Evolutionary conservation across 2,329 filamentous ascomycete genomes (phyloP), one percentile per base, ranked within the genome.

Genomic region (Proliferodiscus dingleyae): DNA sequence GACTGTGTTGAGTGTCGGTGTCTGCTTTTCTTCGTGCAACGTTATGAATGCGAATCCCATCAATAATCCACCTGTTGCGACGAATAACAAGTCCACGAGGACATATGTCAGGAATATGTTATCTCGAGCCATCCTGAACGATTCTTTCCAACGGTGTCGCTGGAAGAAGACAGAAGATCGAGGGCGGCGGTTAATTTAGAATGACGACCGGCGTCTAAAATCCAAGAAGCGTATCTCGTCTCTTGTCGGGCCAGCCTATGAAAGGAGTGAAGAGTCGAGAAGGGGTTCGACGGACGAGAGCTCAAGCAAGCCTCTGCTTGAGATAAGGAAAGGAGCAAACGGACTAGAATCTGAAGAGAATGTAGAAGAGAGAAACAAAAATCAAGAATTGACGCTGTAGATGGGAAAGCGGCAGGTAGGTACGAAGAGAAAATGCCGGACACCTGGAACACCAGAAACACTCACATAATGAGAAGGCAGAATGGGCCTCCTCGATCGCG

Each of bases 31-130:
- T 36, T 66, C 64, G 36, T 66, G 61, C 60, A 72, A 65, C 36
- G 71, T 73, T 10, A 71, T 63, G 46, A 80, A 63, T n/a, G 74
- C 70, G 56, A 76, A 75, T 50, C 71, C 68, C 33, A 80, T 61
- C 48, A 80, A 61, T 21, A 79, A 61, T 46, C 66, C 71, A 52
- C 75, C 76, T 15, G 71, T 70, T 44, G 62, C 63, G 28, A 75
- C 66, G 59, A 80, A 79, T 54, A 78, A 60, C 37, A 75, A 52
- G 60, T 80, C 73, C 49, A 71, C 62, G 34, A 61, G 63, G 46
- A 78, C 58, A 61, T 73, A 80, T 48, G 71, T 66, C 56, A 73
- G 57, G 53, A 78, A 69, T 34, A 79, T 65, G 51, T 71, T 75
- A 66, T 76, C 72, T 37, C 45, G 49, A 57, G 68, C 66, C 68